Conservation (phyloP, 352 stramenopile genomes). For the Globisporangium cystogenes region DNA sequence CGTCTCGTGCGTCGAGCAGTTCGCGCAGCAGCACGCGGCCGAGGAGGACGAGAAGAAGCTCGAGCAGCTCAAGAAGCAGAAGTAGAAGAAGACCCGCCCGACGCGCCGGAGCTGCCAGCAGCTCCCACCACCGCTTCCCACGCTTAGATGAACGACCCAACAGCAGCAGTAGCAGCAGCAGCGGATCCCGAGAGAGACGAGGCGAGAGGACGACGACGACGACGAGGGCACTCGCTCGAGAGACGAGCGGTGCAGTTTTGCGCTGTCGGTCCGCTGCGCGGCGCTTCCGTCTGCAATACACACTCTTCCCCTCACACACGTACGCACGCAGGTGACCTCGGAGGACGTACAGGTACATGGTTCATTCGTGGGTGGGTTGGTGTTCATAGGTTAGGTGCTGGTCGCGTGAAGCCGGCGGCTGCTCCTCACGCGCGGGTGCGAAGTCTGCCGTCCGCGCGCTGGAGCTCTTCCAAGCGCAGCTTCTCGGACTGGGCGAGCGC, state of each 20-base stretch:
- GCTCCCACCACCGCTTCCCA: not conserved
- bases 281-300: not conserved
- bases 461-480: constrained; percentile 59
- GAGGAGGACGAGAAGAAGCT: constrained; percentile 86
- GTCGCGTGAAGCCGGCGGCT: too few relatives aligned
- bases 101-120: not conserved
- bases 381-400: not conserved
- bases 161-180: not conserved
- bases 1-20: constrained; percentile 88
- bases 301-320: too few relatives aligned
- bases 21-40: constrained; percentile 85
- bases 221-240: not conserved
- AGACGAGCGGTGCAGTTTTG: not conserved
- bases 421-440: constrained; percentile 11
- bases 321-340: too few relatives aligned
- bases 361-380: not conserved
- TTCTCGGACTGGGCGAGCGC: constrained; percentile 60
- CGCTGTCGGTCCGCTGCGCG: not conserved
- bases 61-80: constrained; percentile 76
- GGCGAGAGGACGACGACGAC: constrained; percentile 5
- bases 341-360: not conserved
- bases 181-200: not conserved
- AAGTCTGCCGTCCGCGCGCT: constrained; percentile 48
- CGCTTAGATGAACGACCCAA: constrained; percentile 9
- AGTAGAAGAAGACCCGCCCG: too few relatives aligned